These are phyloP conservation scores for Platanthera guangdongensis DNA, from an alignment of 106 monocot genomes.

Conservation along the genomic window DNA sequence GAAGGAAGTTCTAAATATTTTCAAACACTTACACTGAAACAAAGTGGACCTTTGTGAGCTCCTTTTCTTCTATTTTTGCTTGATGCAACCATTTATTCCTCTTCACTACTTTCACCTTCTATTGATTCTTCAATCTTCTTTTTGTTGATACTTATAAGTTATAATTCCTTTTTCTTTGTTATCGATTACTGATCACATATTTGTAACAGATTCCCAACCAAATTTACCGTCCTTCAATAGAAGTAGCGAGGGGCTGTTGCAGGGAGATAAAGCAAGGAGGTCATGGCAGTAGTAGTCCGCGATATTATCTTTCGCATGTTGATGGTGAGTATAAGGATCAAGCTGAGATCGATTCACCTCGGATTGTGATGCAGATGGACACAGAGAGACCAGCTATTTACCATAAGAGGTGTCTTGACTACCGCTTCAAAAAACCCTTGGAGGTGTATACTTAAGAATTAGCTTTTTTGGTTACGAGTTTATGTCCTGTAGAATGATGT, in stretches of 20 bases:
- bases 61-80: too few species aligned
- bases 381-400: slow-evolving; percentile 38
- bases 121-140: too few species aligned
- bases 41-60: too few species aligned
- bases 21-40: too few species aligned
- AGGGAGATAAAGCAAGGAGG: slow-evolving; percentile 30
- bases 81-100: too few species aligned
- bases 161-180: too few species aligned
- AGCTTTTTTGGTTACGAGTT: not conserved
- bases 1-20: too few species aligned
- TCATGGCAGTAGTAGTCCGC: slow-evolving; percentile 26
- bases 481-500: not conserved
- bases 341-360: slow-evolving; percentile 15
- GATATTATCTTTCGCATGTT: slow-evolving; percentile 32
- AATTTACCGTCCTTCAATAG: slow-evolving; percentile 30
- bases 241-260: slow-evolving; percentile 31
- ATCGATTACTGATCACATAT: too few species aligned
- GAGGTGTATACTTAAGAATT: slow-evolving; percentile 25
- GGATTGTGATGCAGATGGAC: slow-evolving; percentile 47
- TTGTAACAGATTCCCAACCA: slow-evolving; percentile 31
- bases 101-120: too few species aligned
- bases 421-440: slow-evolving; percentile 44
- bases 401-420: slow-evolving; percentile 46
- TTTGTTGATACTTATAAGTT: too few species aligned
- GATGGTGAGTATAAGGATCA: slow-evolving; percentile 10